A percentile compares a stretch with the other conserved stretches of the same genome.
Evolutionary conservation across 306 rosid genomes (phyloP).

Genomic region (Cucumis cinereus): DNA sequence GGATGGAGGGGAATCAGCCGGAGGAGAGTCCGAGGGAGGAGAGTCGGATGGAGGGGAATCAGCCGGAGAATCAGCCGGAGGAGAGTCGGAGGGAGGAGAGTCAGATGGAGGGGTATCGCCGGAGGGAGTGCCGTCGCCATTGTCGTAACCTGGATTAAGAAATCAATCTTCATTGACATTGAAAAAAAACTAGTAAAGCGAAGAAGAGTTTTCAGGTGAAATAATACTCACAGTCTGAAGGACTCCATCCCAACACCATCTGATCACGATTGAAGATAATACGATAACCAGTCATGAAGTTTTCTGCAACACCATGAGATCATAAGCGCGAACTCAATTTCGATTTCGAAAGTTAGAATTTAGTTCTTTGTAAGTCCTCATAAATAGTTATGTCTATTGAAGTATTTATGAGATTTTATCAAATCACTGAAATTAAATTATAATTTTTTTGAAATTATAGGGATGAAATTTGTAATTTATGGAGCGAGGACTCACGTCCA

Average conservation of each 20-base stretch:
- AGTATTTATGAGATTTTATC: too few relatives aligned
- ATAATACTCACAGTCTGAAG: slow-evolving; percentile 50
- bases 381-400: too few relatives aligned
- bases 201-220: not conserved
- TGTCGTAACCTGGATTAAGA: slow-evolving; percentile 2
- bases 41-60: slow-evolving; percentile 30
- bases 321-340: not conserved
- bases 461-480: too few relatives aligned
- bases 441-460: too few relatives aligned
- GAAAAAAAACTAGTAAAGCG: not conserved
- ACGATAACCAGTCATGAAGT: slow-evolving; percentile 90
- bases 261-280: slow-evolving; percentile 66
- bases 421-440: too few relatives aligned
- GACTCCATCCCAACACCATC: slow-evolving; percentile 63
- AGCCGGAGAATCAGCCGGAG: too few relatives aligned
- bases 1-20: slow-evolving; percentile 13
- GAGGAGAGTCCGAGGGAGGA: too few relatives aligned
- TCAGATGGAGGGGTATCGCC: slow-evolving; percentile 29
- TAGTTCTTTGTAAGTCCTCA: too few relatives aligned
- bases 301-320: slow-evolving; percentile 33
- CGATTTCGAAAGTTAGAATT: too few relatives aligned
- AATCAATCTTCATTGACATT: not conserved
- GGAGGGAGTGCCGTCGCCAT: not conserved
- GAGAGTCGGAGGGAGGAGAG: not conserved
- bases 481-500: slow-evolving; percentile 57